Evolutionary conservation across 2,329 filamentous ascomycete species (phyloP).

Genomic region (Fusarium sp.): DNA sequence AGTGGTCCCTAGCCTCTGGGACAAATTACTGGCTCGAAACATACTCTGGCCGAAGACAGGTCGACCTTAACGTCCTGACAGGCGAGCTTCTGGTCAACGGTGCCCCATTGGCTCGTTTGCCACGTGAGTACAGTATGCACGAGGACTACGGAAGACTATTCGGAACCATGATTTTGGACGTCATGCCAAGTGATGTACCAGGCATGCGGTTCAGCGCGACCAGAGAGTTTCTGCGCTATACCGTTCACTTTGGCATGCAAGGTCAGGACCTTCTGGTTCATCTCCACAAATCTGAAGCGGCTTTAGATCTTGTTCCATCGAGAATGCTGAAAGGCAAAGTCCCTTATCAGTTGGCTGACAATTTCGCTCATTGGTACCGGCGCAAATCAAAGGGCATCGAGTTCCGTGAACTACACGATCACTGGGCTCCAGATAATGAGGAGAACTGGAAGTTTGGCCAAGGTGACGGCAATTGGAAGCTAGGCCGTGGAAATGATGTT

Average conservation of each 20-base stretch:
- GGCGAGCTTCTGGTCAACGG: constrained; percentile 27
- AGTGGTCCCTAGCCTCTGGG: constrained; percentile 3
- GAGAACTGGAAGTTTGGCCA: constrained; percentile 37
- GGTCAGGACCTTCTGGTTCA: constrained; percentile 54
- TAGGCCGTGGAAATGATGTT: background rate
- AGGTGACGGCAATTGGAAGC: constrained; percentile 35
- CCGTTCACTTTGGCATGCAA: constrained; percentile 47
- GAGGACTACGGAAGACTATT: constrained; percentile 29
- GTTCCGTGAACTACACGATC: constrained; percentile 44
- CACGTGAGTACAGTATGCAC: constrained; percentile 7
- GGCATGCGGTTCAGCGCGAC: constrained; percentile 56
- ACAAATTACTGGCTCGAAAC: constrained; percentile 32
- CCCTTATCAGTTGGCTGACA: constrained; percentile 52
- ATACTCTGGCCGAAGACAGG: background rate
- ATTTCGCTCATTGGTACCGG: constrained; percentile 61
- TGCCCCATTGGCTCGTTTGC: constrained; percentile 17
- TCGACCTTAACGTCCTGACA: constrained; percentile 27
- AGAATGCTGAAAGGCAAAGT: constrained; percentile 44
- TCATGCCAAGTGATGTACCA: constrained; percentile 29
- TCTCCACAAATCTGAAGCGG: constrained; percentile 15
- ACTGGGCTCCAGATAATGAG: constrained; percentile 40
- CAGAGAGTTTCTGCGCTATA: constrained; percentile 39
- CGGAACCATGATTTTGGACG: constrained; percentile 18
- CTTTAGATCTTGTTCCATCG: constrained; percentile 50
- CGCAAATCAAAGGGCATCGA: constrained; percentile 47